phyloP scores from a whole-genome alignment of 441 rosid genomes.

The Erodium moschatum region DNA sequence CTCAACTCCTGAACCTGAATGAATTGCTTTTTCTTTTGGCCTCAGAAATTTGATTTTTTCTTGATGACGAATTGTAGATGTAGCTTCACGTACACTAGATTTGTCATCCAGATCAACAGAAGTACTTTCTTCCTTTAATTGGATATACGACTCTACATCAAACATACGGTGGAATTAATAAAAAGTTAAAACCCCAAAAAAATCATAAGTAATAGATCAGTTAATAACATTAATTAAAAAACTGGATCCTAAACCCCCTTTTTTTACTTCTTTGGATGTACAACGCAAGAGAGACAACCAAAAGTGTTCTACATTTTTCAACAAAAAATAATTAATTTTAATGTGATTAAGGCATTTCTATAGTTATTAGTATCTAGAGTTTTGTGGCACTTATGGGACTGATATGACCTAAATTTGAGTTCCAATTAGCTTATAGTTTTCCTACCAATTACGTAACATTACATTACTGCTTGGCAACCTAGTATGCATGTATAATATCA shows the following conservation, averaged over 20 bases:
- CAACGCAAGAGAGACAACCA: not conserved
- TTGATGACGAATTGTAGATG: conserved; percentile 32
- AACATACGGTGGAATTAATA: conserved; percentile 14
- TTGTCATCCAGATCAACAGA: conserved; percentile 37
- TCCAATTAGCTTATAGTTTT: not conserved
- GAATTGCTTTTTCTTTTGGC: conserved; percentile 34
- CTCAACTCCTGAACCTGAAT: conserved; percentile 30
- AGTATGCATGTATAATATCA: not conserved
- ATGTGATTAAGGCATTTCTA: not conserved
- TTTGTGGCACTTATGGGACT: conserved; percentile 2
- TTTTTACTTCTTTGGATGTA: not conserved
- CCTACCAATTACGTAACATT: not conserved
- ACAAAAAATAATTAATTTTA: not conserved
- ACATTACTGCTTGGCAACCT: too few relatives aligned
- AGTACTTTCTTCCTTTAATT: conserved; percentile 50
- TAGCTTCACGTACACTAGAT: conserved; percentile 39
- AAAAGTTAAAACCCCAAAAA: conserved; percentile 5
- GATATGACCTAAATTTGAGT: not conserved
- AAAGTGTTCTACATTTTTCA: not conserved
- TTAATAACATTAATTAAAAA: not conserved
- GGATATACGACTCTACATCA: conserved; percentile 54
- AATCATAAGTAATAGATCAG: not conserved
- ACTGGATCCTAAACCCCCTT: not conserved
- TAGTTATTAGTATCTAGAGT: not conserved
- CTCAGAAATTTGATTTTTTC: conserved; percentile 34